Evolutionary conservation across 2,329 filamentous ascomycete species (phyloP), one percentile per base, ranked within the genome.

Genomic region (Nannizziopsis arthrosporioides): DNA sequence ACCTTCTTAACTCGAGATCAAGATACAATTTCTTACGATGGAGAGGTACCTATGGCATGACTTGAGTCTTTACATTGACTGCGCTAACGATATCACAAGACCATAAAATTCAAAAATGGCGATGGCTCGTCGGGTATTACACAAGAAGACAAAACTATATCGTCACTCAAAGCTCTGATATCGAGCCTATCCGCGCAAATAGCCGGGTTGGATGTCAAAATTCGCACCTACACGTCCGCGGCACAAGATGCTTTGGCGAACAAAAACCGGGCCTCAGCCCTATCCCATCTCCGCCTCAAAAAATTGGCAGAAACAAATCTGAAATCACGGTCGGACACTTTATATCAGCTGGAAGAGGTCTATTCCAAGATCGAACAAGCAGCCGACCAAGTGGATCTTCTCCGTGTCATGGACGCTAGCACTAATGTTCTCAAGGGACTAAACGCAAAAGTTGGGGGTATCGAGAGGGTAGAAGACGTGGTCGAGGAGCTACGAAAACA

Each of bases 361-460:
- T 84, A 87, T 47, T 67, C 74, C n/a, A 84, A 82, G 60, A 85
- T 98, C 45, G 82, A 94, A 62, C 81, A 90, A 63, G 92, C 92
- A 0, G 76, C 80, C 0, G 85, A 89, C 64, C 85, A 95, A 54
- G 80, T 93, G 7, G 83, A 87, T 57, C 76, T 95, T 11, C 80
- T 96, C 7, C 76, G 77, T 51, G 82, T 88, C 5, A 89, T 98
- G 82, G 79, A 87, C 59, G 76, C 81, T 12, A 87, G 85, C 53
- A 78, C 83, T 0, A 75, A 74, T 31, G 86, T 85, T 1, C 73
- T 98, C 31, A 76, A 77, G 55, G 73, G 71, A 19, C 73, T 98
- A 27, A 88, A 94, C 61, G 73, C 76, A 41, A 78, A 86, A 61
- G 76, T 88, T 17, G 92, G 92, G 40, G 85, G 86, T 1, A 75